Conservation (phyloP, 345 rosid genomes). For the Leavenworthia alabamica region DNA sequence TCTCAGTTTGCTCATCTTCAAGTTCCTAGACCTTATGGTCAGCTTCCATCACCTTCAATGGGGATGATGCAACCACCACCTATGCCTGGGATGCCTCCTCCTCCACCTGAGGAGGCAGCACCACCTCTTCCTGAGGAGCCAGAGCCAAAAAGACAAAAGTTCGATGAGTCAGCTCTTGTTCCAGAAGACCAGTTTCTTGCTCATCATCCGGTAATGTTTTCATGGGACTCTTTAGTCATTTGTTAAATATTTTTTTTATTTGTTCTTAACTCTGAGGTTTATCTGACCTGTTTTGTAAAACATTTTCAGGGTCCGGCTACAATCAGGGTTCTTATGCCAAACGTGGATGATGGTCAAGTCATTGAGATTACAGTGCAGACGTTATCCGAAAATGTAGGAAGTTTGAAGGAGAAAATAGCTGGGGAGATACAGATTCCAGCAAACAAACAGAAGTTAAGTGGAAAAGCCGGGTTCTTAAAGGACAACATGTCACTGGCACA, state of each 20-base stretch:
- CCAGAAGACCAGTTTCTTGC: slow-evolving; percentile 79
- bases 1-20: slow-evolving; percentile 56
- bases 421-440: slow-evolving; percentile 80
- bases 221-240: background rate
- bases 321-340: slow-evolving; percentile 63
- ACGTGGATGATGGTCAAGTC: slow-evolving; percentile 57
- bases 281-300: background rate
- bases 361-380: slow-evolving; percentile 70
- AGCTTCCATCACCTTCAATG: slow-evolving; percentile 35
- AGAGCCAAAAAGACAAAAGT: slow-evolving; percentile 81
- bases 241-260: background rate
- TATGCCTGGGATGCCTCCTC: slow-evolving; percentile 53
- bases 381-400: slow-evolving; percentile 64
- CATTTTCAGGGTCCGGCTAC: slow-evolving; percentile 50
- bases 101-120: slow-evolving; percentile 80
- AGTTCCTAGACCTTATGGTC: slow-evolving; percentile 48
- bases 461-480: slow-evolving; percentile 82
- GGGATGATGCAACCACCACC: slow-evolving; percentile 61
- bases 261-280: background rate
- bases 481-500: slow-evolving; percentile 83
- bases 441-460: slow-evolving; percentile 86
- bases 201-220: slow-evolving; percentile 51
- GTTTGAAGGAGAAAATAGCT: slow-evolving; percentile 89
- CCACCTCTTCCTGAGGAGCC: slow-evolving; percentile 98
- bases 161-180: slow-evolving; percentile 69